Conservation (phyloP, 2,329 filamentous ascomycete genomes). For the Calonectria honghensis region DNA sequence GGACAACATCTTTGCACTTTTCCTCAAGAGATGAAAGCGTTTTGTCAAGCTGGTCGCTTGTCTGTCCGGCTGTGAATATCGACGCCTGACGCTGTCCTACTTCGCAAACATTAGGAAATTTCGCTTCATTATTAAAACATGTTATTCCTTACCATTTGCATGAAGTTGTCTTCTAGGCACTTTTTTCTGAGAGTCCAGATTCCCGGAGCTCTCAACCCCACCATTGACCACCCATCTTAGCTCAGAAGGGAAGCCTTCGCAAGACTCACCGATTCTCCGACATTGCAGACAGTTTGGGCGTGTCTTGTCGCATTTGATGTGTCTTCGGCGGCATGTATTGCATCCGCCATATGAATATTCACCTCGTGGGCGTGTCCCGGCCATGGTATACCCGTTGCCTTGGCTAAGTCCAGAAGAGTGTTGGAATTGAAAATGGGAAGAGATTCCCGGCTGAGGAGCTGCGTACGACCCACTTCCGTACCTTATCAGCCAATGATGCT, state of each 20-base stretch:
- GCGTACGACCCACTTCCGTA: neutral
- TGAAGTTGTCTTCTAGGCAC: neutral
- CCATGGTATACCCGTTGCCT: neutral
- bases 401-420: neutral
- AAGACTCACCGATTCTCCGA: neutral
- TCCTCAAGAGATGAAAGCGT: neutral
- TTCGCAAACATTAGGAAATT: neutral
- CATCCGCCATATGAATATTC: conserved; percentile 20
- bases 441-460: neutral
- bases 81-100: neutral
- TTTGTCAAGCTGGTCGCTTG: neutral
- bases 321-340: conserved; percentile 4
- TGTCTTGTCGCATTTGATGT: conserved; percentile 11
- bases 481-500: neutral
- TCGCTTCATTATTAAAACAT: neutral
- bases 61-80: neutral
- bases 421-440: neutral
- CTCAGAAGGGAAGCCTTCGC: neutral
- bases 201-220: neutral
- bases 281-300: conserved; percentile 12
- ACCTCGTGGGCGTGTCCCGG: neutral
- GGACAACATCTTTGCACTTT: neutral
- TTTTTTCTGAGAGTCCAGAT: neutral
- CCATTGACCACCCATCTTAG: conserved; percentile 8
- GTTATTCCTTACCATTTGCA: neutral